Evolutionary conservation across 352 stramenopile genomes (phyloP).

Genomic region (Globisporangium camurandrum): DNA sequence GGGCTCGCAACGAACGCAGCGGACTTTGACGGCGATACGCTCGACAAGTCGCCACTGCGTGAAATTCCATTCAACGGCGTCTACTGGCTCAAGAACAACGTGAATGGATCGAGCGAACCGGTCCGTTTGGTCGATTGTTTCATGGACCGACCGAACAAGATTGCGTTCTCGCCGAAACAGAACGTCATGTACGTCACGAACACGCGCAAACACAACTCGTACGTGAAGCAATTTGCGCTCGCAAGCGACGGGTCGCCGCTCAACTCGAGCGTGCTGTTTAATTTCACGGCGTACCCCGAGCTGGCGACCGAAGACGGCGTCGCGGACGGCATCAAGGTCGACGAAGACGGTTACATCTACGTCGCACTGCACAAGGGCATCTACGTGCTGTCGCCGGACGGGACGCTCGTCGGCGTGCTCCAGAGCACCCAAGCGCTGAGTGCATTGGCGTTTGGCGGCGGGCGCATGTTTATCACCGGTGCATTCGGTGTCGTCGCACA

Average conservation of each 20-base stretch:
- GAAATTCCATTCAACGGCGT: slow-evolving; percentile 78
- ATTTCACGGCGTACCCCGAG: slow-evolving; percentile 64
- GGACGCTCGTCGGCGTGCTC: slow-evolving; percentile 44
- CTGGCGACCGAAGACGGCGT: slow-evolving; percentile 50
- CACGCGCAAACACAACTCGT: slow-evolving; percentile 68
- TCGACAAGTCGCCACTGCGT: slow-evolving; percentile 59
- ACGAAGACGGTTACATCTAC: slow-evolving; percentile 68
- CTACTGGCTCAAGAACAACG: slow-evolving; percentile 53
- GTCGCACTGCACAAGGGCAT: slow-evolving; percentile 68
- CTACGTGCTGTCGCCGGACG: slow-evolving; percentile 55
- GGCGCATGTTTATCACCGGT: slow-evolving; percentile 69
- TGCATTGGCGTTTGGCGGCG: slow-evolving; percentile 54
- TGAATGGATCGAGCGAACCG: slow-evolving; percentile 19
- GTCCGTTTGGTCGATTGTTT: slow-evolving; percentile 61
- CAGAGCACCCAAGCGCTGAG: slow-evolving; percentile 47
- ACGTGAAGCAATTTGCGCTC: slow-evolving; percentile 67
- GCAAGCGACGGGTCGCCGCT: slow-evolving; percentile 37
- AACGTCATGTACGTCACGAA: slow-evolving; percentile 80
- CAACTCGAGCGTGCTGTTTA: slow-evolving; percentile 62
- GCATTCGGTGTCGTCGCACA: slow-evolving; percentile 64
- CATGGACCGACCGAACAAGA: slow-evolving; percentile 81
- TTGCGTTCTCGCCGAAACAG: slow-evolving; percentile 64
- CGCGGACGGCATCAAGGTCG: slow-evolving; percentile 68
- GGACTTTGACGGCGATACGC: slow-evolving; percentile 53
- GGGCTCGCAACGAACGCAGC: slow-evolving; percentile 47